Evolutionary conservation across 2,329 filamentous ascomycete genomes (phyloP), one percentile per base, ranked within the genome.

Genomic region (Chaetoscypha palmicola): DNA sequence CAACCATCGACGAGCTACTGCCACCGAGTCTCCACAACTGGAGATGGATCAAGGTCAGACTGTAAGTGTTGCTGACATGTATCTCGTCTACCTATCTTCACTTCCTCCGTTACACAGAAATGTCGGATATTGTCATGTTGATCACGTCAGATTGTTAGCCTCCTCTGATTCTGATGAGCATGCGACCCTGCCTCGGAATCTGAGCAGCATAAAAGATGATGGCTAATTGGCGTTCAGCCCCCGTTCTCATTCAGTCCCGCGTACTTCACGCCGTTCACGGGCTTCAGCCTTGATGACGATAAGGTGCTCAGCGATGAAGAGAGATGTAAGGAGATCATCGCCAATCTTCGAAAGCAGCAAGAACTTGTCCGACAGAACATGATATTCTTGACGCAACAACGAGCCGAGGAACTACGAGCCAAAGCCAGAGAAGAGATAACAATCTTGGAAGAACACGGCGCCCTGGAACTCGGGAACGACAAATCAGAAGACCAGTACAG

Each of bases 401-500:
- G 45, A 21, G 52, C 47, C 5, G 23, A 50, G 1, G 19, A 39
- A 3, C 17, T 56, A 5, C 30, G 39, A 5, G 32, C 35, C 2
- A 38, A 48, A 9, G 47, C 55, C 1, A 41, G 45, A 20, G 39
- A 41, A 19, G 56, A 55, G 21, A 8, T 56, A 11, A 31, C 19
- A 9, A 21, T 14, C 8, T 16, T 51, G 14, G 47, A 45, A 33
- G 3, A 33, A 36, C 20, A 16, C 21, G 4, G 11, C 19, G 32
- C n/a, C 14, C 23, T 16, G 26, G 43, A 34, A 12, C 21, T 26
- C n/a, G 38, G 19, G 37, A 30, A 24, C 38, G 34, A 20, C 12
- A 35, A 36, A 36, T 30, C 23, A 12, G n/a, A 22, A 35, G 37
- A 38, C 23, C 24, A 64, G 41, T 65, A 64, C 4, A 67, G 22